Percentiles rank a stretch among this genome's conserved stretches.
These are phyloP conservation scores for Zygosaccharomyces pseudorouxii DNA, from an alignment of 805 yeast species.

Conservation along the genomic window DNA sequence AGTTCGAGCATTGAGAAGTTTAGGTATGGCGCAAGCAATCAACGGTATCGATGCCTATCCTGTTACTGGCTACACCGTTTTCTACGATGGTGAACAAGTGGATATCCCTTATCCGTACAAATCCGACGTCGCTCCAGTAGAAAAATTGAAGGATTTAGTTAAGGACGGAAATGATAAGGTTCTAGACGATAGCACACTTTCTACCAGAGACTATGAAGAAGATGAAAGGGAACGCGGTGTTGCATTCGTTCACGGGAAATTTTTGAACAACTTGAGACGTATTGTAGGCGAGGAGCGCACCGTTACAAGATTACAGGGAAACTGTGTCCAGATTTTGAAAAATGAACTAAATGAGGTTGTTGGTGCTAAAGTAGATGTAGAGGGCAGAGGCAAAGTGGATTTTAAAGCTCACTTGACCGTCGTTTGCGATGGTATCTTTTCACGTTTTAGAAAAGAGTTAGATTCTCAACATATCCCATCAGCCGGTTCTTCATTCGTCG, in stretches of 20 bases:
- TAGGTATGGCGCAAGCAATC: constrained; percentile 70
- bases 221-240: constrained; percentile 63
- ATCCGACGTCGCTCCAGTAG: constrained; percentile 41
- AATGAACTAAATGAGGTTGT: constrained; percentile 54
- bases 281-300: constrained; percentile 68
- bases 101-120: constrained; percentile 70
- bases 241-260: constrained; percentile 90
- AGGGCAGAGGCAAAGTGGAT: constrained; percentile 39
- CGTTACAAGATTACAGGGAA: constrained; percentile 77
- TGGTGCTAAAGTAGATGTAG: constrained; percentile 65
- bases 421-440: constrained; percentile 90
- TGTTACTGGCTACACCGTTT: constrained; percentile 76
- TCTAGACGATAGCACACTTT: constrained; percentile 47
- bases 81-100: constrained; percentile 55
- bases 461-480: constrained; percentile 56
- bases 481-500: constrained; percentile 82
- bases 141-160: constrained; percentile 53
- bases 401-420: constrained; percentile 63
- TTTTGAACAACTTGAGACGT: constrained; percentile 67
- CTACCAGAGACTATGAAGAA: constrained; percentile 51
- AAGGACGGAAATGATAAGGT: constrained; percentile 54
- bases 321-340: constrained; percentile 62
- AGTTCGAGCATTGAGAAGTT: constrained; percentile 69
- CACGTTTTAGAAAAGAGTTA: constrained; percentile 79
- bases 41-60: constrained; percentile 58